Evolutionary conservation across 768 basidiomycete species (phyloP), one percentile per base, ranked within the genome.

Genomic region (Sarcodon aspratus): DNA sequence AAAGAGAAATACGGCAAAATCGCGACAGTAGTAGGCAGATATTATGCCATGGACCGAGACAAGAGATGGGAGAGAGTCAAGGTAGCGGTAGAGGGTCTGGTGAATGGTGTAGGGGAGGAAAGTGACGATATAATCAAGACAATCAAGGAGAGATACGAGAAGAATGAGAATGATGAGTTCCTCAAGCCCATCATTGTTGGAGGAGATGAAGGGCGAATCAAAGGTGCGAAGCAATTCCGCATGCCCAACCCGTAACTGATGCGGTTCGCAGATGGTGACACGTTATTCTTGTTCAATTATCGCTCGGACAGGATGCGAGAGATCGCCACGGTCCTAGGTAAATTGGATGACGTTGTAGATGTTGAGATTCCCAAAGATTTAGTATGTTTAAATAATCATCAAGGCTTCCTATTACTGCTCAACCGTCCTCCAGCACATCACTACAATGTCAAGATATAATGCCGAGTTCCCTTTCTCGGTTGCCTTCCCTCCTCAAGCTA

Each of bases 11-110:
- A 82, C 52, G 93, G 91, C 33, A 76, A 87, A 61, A 68, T 97
- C 44, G 82, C 88, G 6, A 93, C 91, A 7, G 73, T 95, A 45
- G 70, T 93, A 37, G 93, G 92, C 6, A 69, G 94, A 47, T 97
- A 97, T 73, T 97, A 94, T 56, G 93, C 91, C 33, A 95, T 95
- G 92, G 93, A 95, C 67, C 80, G 91, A 36, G 92, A 95, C 65
- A 94, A 94, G 74, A 80, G 93, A 44, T 97, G 93, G 93, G 93
- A 97, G 63, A 76, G 93, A 34, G 64, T 97, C 61, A 90, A 91
- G 73, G 72, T 90, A 52, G 93, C 93, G 4, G 74, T 94, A 1
- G 91, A 95, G 36, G 88, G 82, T 3, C 75, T 97, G 40, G 76
- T 91, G 6, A 72, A 76, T 36, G 92, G 92, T 7, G 69, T 67